A percentile compares a stretch with the other conserved stretches of the same genome.
phyloP scores from a whole-genome alignment of 192 early-diverging fungal species.

The Coemansia nantahalensis region DNA sequence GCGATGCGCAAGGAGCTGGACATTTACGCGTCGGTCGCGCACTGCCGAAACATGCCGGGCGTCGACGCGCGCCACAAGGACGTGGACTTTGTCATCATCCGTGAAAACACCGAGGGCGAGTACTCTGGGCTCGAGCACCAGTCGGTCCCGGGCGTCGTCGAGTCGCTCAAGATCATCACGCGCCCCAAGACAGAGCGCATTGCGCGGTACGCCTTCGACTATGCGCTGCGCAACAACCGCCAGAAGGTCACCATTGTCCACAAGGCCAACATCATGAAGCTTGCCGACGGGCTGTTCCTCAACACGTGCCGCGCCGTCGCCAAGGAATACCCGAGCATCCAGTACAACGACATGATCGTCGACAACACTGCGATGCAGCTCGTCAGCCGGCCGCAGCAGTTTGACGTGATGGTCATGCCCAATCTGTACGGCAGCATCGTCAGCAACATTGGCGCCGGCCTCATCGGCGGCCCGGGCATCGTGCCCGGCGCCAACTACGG shows the following conservation, averaged over 20 bases:
- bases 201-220: slow-evolving; percentile 98
- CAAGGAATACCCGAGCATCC: slow-evolving; percentile 88
- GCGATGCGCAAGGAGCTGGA: slow-evolving; percentile 96
- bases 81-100: slow-evolving; percentile 98
- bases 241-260: slow-evolving; percentile 99
- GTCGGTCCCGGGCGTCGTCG: slow-evolving; percentile 97
- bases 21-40: slow-evolving; percentile 94
- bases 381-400: slow-evolving; percentile 95
- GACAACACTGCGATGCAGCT: slow-evolving; percentile 99
- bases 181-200: slow-evolving; percentile 98
- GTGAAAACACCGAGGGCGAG: slow-evolving; percentile 99
- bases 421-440: slow-evolving; percentile 99
- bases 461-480: slow-evolving; percentile 94
- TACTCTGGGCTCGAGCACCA: slow-evolving; percentile 99
- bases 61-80: slow-evolving; percentile 85
- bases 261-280: slow-evolving; percentile 99
- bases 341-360: slow-evolving; percentile 99
- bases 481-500: slow-evolving; percentile 99
- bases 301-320: slow-evolving; percentile 94
- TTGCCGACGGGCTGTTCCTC: slow-evolving; percentile 97
- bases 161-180: slow-evolving; percentile 98
- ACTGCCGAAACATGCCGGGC: slow-evolving; percentile 88
- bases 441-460: slow-evolving; percentile 95
- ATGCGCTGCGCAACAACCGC: slow-evolving; percentile 93
- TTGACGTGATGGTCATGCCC: slow-evolving; percentile 99